phyloP scores from a whole-genome alignment of 2,329 filamentous ascomycete genomes.

The Coniella vitis region DNA sequence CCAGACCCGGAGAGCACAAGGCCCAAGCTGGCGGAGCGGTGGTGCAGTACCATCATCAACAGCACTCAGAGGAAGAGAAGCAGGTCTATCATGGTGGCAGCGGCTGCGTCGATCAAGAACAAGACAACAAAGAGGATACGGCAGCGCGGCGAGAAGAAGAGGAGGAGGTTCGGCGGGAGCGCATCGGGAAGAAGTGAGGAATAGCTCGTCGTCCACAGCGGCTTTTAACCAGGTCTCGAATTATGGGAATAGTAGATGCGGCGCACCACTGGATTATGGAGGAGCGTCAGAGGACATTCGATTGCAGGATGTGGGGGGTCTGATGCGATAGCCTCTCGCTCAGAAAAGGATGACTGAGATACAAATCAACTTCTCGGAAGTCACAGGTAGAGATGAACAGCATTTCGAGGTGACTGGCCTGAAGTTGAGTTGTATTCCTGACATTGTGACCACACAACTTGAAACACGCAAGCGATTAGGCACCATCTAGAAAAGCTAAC shows the following conservation, averaged over 20 bases:
- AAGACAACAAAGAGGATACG: constrained; percentile 17
- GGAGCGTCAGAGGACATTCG: constrained; percentile 28
- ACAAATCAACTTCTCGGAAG: too few species aligned
- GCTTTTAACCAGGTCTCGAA: constrained; percentile 18
- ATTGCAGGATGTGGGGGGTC: constrained; percentile 30
- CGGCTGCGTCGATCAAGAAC: too few species aligned
- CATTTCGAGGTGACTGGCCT: too few species aligned
- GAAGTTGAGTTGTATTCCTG: too few species aligned
- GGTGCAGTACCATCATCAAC: too few species aligned
- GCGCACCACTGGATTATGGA: constrained; percentile 29
- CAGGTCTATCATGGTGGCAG: too few species aligned
- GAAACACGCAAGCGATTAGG: too few species aligned
- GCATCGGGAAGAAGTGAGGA: constrained; percentile 6
- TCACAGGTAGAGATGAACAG: too few species aligned
- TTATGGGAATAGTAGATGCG: constrained; percentile 15
- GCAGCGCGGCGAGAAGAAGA: constrained; percentile 15
- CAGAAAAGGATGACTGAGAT: too few species aligned
- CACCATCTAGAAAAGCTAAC: too few species aligned
- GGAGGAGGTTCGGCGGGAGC: constrained; percentile 16
- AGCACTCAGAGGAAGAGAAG: too few species aligned
- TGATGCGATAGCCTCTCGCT: constrained; percentile 26
- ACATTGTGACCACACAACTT: too few species aligned
- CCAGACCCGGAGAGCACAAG: constrained; percentile 15
- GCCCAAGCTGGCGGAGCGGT: constrained; percentile 36
- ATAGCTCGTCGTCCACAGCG: constrained; percentile 12